A percentile compares a stretch with the other conserved stretches of the same genome.
Conservation (phyloP, 78 protist species). For the Chrysochromulina parva region DNA sequence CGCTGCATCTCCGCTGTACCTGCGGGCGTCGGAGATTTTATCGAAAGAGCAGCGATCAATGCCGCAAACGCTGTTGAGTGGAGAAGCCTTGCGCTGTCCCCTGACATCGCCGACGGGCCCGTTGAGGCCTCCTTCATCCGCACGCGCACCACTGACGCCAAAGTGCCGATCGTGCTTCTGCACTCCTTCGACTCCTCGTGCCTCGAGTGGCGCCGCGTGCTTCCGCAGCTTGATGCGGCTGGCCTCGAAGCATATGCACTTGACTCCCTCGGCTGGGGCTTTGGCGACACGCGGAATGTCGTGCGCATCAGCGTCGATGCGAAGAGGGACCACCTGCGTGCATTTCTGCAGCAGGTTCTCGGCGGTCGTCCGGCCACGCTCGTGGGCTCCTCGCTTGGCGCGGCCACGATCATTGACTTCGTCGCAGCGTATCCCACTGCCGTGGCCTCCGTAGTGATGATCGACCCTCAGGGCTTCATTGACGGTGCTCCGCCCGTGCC, state of each 20-base stretch:
- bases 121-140: no score
- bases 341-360: background rate
- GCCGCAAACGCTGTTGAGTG: no score
- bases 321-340: background rate
- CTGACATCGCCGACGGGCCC: no score
- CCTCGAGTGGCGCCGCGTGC: constrained; percentile 32
- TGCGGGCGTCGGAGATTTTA: no score
- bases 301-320: background rate
- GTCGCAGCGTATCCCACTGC: background rate
- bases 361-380: background rate
- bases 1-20: no score
- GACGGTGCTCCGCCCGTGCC: constrained; percentile 25
- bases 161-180: constrained; percentile 9
- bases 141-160: background rate
- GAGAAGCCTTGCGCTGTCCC: no score
- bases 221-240: background rate
- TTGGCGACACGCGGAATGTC: background rate
- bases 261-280: constrained; percentile 48
- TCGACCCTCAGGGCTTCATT: constrained; percentile 41
- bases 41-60: no score
- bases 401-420: constrained; percentile 2
- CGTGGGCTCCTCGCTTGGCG: constrained; percentile 34
- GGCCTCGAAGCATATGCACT: background rate
- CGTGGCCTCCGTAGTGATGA: background rate
- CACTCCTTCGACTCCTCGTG: constrained; percentile 41